Evolutionary conservation across 306 rosid species (phyloP).

Genomic region (Prunus persica): DNA sequence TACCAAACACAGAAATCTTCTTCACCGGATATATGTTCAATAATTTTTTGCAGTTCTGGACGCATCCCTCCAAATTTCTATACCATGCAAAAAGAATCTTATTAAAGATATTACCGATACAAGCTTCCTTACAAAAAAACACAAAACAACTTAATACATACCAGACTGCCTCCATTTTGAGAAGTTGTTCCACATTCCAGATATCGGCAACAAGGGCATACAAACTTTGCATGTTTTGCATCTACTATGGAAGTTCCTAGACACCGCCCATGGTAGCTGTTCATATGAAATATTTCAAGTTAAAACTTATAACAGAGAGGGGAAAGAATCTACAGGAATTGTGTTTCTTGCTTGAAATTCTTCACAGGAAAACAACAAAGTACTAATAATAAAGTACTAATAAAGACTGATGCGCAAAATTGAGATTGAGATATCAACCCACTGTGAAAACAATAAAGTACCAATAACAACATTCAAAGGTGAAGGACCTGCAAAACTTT

Average conservation of each 20-base stretch:
- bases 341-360: slow-evolving; percentile 4
- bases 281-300: slow-evolving; percentile 28
- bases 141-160: slow-evolving; percentile 34
- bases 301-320: background rate
- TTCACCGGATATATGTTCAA: slow-evolving; percentile 47
- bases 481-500: background rate
- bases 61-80: slow-evolving; percentile 55
- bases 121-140: slow-evolving; percentile 6
- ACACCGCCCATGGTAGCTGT: slow-evolving; percentile 81
- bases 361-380: background rate
- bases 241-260: slow-evolving; percentile 39
- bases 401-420: slow-evolving; percentile 7
- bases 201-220: slow-evolving; percentile 58
- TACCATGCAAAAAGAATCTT: slow-evolving; percentile 29
- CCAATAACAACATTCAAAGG: background rate
- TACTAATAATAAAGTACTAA: too few relatives aligned
- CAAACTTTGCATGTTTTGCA: slow-evolving; percentile 27
- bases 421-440: slow-evolving; percentile 15
- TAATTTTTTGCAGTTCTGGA: slow-evolving; percentile 52
- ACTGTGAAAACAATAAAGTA: slow-evolving; percentile 10
- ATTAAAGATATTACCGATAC: background rate
- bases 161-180: slow-evolving; percentile 51
- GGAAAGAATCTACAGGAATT: background rate
- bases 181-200: slow-evolving; percentile 38
- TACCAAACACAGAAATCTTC: slow-evolving; percentile 64